Conservation (phyloP, 129 eudicot species). For the Silybum marianum region DNA sequence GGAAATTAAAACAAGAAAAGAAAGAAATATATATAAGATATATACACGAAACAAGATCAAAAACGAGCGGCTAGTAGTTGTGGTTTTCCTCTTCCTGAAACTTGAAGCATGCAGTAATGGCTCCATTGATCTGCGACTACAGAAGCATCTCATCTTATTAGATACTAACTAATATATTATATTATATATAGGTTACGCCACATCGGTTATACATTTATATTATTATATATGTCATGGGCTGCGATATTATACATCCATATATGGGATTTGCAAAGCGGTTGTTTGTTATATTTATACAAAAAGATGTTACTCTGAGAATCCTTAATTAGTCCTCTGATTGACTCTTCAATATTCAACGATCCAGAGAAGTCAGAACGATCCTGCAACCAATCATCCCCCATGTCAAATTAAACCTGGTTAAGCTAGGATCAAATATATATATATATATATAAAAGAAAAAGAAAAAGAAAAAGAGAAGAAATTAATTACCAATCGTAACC, state of each 20-base stretch:
- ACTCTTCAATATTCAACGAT: constrained; percentile 43
- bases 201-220: neutral
- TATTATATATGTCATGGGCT: constrained; percentile 21
- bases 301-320: constrained; percentile 9
- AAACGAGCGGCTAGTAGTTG: neutral
- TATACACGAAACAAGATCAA: constrained; percentile 29
- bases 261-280: neutral
- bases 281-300: neutral
- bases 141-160: constrained; percentile 37
- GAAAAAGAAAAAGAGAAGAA: neutral
- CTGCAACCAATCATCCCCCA: constrained; percentile 29
- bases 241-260: constrained; percentile 1
- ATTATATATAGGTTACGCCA: constrained; percentile 11
- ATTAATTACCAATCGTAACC: constrained; percentile 59
- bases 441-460: too few species aligned
- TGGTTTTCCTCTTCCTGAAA: constrained; percentile 20
- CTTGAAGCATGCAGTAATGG: constrained; percentile 9
- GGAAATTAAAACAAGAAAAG: neutral
- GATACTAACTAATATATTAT: neutral
- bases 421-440: neutral
- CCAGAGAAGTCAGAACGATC: constrained; percentile 68
- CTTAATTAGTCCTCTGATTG: neutral
- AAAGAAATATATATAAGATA: neutral
- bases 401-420: too few species aligned
- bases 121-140: constrained; percentile 24